A percentile compares a stretch with the other conserved stretches of the same genome.
These are phyloP conservation scores for Nicotiana benthamiana DNA, from an alignment of 257 asterid species.

Conservation along the genomic window DNA sequence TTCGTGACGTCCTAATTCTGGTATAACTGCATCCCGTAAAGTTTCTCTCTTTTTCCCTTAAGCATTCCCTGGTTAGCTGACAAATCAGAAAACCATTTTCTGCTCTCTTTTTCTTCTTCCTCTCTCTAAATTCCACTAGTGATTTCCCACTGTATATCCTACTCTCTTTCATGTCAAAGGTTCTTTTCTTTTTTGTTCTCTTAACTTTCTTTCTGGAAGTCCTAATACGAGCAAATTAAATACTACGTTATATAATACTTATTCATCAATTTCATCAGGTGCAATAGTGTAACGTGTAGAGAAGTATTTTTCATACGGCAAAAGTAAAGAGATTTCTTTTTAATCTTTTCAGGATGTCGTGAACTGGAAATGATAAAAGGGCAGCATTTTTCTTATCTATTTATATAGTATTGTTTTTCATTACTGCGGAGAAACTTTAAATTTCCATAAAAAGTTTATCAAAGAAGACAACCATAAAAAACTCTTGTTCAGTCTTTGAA, in stretches of 20 bases:
- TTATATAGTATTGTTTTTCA: not conserved
- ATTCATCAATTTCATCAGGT: not conserved
- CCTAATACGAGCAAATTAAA: not conserved
- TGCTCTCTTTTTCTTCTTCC: not conserved
- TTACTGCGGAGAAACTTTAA: not conserved
- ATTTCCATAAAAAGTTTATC: not conserved
- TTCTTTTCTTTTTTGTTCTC: not conserved
- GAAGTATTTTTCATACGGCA: not conserved
- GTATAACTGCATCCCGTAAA: not conserved
- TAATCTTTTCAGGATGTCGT: not conserved
- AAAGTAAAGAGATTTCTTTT: not conserved
- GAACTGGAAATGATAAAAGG: not conserved
- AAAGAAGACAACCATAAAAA: not conserved
- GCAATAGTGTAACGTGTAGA: not conserved
- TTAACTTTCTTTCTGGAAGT: not conserved
- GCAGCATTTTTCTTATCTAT: not conserved
- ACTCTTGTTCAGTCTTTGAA: not conserved
- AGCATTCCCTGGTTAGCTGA: not conserved
- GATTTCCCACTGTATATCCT: not conserved
- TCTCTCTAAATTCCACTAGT: not conserved
- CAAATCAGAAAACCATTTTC: not conserved
- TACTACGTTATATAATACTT: not conserved
- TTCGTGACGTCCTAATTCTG: constrained; percentile 1
- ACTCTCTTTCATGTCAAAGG: not conserved
- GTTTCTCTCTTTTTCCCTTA: not conserved